Evolutionary conservation across 768 basidiomycete species (phyloP).

Genomic region (Atractiella rhizophila): DNA sequence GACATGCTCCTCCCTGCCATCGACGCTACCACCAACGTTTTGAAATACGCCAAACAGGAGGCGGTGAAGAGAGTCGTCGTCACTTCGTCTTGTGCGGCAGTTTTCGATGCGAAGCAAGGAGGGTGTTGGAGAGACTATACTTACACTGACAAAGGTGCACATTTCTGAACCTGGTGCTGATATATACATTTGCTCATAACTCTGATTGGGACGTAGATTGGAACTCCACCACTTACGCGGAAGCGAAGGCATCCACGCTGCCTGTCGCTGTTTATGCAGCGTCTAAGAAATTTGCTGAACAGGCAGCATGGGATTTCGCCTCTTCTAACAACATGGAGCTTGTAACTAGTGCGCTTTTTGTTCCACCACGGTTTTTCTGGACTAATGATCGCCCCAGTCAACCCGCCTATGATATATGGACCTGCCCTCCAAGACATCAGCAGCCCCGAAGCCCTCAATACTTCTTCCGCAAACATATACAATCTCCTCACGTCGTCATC

Average conservation of each 20-base stretch:
- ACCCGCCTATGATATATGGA: constrained; percentile 18
- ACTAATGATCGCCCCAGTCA: not conserved
- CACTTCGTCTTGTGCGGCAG: constrained; percentile 15
- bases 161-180: too few species aligned
- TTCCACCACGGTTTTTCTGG: not conserved
- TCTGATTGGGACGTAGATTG: constrained; percentile 11
- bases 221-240: constrained; percentile 13
- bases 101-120: constrained; percentile 9
- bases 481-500: constrained; percentile 11
- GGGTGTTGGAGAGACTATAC: constrained; percentile 14
- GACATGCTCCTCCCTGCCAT: constrained; percentile 10
- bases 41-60: constrained; percentile 9
- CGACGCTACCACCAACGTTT: constrained; percentile 13
- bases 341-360: not conserved
- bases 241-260: constrained; percentile 2
- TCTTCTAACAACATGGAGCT: too few species aligned
- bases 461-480: constrained; percentile 12
- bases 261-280: not conserved
- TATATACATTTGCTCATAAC: too few species aligned
- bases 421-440: constrained; percentile 9
- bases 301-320: constrained; percentile 13
- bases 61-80: constrained; percentile 14
- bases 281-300: constrained; percentile 14
- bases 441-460: constrained; percentile 10
- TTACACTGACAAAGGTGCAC: too few species aligned